Evolutionary conservation across 139 green algal species (phyloP), one percentile per base, ranked within the genome.

Genomic region (Closterium sp.): DNA sequence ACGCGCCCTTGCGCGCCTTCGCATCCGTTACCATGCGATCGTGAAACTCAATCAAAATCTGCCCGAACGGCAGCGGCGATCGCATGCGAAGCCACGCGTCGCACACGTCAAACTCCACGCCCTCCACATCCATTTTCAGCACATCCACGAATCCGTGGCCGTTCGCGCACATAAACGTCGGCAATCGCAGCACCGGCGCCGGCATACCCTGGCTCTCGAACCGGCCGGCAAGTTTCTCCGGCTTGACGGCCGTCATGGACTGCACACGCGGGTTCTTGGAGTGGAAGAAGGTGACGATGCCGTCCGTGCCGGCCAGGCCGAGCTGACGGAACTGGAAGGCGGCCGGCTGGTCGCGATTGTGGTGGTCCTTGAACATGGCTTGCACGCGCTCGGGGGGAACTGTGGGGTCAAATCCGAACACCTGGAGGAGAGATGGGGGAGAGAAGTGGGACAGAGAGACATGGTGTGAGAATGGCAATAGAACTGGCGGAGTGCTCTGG

Each of bases 1-100:
- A 91, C 70, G 88, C 31, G 11, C 29, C 89, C 70, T 89, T 91
- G 0, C 31, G 88, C 31, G 21, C 29, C 1, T 42, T 86, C 13
- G 29, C 89, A 42, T 89, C 89, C 30, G 5, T 86, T 2, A 91
- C 28, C 89, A 91, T 91, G 28, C 89, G 70, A 29, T 91, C 89
- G 31, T 91, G 89, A 31, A 91, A 91, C 89, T 91, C 89, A 11
- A 91, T 91, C 70, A 91, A 28, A 17, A 91, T 31, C 70, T 91
- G 89, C 1, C 31, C 89, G 10, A 42, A 50, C 29, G 89, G 89
- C 28, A 88, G 30, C 9, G 24, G n/a, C 70, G 29, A n/a, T 19
- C 6, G 11, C 86, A 31, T 27, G n/a, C 31, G 31, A n/a, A 31
- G n/a, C 28, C 28, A 31, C 30, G 21, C 28, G 70, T 38, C 70